Conservation (phyloP, 2,329 filamentous ascomycete species). For the Sporothrix pallida region DNA sequence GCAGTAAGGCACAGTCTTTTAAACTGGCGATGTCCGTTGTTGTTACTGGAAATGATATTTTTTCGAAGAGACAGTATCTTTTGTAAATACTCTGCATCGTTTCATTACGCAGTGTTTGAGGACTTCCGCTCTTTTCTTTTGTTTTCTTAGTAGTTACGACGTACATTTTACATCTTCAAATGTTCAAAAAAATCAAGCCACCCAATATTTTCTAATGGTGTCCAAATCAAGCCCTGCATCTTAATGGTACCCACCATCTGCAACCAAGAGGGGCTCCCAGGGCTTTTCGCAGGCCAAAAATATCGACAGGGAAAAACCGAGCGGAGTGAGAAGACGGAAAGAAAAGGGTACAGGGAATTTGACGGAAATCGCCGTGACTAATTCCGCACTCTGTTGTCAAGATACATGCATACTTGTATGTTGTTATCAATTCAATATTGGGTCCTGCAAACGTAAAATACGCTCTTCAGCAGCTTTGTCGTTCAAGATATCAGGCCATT, state of each 20-base stretch:
- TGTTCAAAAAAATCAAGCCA: too few relatives aligned
- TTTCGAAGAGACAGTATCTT: background rate
- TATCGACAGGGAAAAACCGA: background rate
- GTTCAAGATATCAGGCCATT: background rate
- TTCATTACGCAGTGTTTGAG: background rate
- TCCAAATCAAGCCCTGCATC: background rate
- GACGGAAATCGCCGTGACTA: too few relatives aligned
- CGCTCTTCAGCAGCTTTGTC: too few relatives aligned
- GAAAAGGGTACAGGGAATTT: too few relatives aligned
- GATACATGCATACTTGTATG: too few relatives aligned
- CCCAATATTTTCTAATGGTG: too few relatives aligned
- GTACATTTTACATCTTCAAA: too few relatives aligned
- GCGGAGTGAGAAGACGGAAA: background rate
- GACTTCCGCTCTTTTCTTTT: too few relatives aligned
- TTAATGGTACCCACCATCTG: slow-evolving; percentile 10
- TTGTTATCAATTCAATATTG: too few relatives aligned
- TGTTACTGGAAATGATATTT: background rate
- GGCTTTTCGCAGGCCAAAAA: background rate
- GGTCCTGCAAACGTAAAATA: too few relatives aligned
- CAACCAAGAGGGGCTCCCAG: slow-evolving; percentile 13
- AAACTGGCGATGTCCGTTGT: too few relatives aligned
- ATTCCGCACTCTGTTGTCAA: background rate
- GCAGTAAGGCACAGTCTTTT: background rate
- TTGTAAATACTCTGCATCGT: background rate
- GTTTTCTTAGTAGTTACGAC: too few relatives aligned